Evolutionary conservation across 371 early-diverging fungal species (phyloP).

Genomic region (Lichtheimia corymbifera): DNA sequence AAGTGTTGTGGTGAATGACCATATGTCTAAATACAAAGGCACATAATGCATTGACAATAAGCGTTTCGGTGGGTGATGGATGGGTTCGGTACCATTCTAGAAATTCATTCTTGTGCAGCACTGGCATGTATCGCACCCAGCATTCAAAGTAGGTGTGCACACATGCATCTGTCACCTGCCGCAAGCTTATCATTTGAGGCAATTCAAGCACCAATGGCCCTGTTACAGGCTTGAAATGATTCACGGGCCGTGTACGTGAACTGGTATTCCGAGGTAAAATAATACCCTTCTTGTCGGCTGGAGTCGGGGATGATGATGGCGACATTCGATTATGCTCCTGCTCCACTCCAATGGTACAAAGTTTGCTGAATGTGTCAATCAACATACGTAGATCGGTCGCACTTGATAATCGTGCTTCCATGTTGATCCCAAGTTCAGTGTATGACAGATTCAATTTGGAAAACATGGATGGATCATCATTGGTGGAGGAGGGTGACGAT

Average conservation of each 20-base stretch:
- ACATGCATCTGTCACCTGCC: conserved; percentile 44
- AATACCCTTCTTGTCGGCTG: conserved; percentile 2
- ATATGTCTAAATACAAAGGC: conserved; percentile 37
- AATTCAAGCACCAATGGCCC: background rate
- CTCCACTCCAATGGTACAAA: background rate
- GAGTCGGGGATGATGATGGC: background rate
- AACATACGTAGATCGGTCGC: conserved; percentile 27
- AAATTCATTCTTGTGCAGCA: conserved; percentile 39
- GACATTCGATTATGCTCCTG: background rate
- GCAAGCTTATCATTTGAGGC: conserved; percentile 19
- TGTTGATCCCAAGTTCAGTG: conserved; percentile 29
- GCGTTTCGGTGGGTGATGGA: conserved; percentile 32
- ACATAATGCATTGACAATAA: conserved; percentile 52
- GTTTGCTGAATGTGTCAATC: conserved; percentile 27
- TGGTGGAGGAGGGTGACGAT: too few relatives aligned
- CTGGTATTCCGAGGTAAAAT: conserved; percentile 40
- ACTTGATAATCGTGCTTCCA: conserved; percentile 29
- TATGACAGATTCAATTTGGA: conserved; percentile 29
- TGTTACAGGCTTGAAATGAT: conserved; percentile 23
- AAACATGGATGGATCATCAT: conserved; percentile 3
- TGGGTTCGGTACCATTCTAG: conserved; percentile 40
- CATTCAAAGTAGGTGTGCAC: conserved; percentile 43
- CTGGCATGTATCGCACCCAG: conserved; percentile 43
- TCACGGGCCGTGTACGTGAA: conserved; percentile 35
- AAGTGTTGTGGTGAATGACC: conserved; percentile 35